Base-by-base conservation (phyloP, 805 yeast species). In the Candida methanosorbosa region DNA sequence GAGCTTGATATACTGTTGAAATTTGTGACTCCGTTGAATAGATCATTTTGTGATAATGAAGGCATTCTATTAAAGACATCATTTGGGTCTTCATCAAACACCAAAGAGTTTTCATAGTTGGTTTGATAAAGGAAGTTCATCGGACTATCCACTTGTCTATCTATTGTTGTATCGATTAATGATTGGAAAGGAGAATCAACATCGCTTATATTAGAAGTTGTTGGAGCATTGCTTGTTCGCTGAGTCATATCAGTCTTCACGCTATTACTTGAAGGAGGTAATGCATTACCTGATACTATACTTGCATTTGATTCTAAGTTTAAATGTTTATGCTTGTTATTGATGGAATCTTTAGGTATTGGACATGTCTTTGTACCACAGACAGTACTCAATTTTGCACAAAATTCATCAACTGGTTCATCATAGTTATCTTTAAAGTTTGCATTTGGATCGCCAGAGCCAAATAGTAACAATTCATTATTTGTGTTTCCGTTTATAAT, bases 341-440 rank as follows among this genome's bases (percentile, higher is more conserved):
- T 21, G 11, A 9, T 21, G 13, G 18, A 27, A 22, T 33, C 49
- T 46, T 60, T 56, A 3, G 95, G 94, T 4, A 78, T 53, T 4
- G 92, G 95, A 42, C 72, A 59, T 13, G 68, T 68, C 46, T 66
- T 77, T 6, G 79, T 78, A 14, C 96, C 97, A 58, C 97, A 88
- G 1, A 87, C 97, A 54, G 76, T 70, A 41, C 74, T 72, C 50
- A 90, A 67, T 46, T 78, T 74, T 18, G 72, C 71, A 52, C 97
- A 90, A 53, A 90, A 90, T 20, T 73, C 75, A 39, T 72, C 70
- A 36, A 79, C 77, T 44, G 79, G 77, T 50, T 83, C 90, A 49
- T 78, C 81, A 52, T 76, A 81, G 37, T 66, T 52, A 17, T 49
- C 61, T 26, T 49, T 54, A 33, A 43, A 45, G 18, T 41, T 46